Evolutionary conservation across 2,329 filamentous ascomycete genomes (phyloP).

Genomic region (Cladosporium sp.): DNA sequence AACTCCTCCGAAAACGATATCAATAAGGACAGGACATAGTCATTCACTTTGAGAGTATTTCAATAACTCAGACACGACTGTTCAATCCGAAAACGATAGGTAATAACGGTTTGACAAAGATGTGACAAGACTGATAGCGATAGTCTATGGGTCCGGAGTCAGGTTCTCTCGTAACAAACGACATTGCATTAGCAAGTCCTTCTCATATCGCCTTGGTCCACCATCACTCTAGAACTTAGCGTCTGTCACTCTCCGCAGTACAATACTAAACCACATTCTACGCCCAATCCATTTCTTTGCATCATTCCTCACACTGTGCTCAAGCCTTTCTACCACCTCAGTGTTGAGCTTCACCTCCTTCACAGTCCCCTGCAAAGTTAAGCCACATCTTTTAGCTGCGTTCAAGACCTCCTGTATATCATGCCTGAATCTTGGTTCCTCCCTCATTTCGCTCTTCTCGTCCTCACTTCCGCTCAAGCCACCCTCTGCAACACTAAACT

Average conservation of each 20-base stretch:
- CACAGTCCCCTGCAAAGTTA: neutral
- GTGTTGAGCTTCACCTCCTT: neutral
- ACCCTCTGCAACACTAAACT: neutral
- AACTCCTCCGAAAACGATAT: neutral
- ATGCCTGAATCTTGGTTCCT: neutral
- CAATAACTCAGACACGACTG: neutral
- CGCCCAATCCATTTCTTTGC: neutral
- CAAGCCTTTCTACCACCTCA: neutral
- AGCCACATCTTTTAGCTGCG: neutral
- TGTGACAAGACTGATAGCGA: neutral
- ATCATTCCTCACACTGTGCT: neutral
- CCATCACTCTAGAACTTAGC: neutral
- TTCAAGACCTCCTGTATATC: neutral
- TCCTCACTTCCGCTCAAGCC: neutral
- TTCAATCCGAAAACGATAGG: neutral
- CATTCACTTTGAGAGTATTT: neutral
- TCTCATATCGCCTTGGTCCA: neutral
- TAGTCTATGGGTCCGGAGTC: neutral
- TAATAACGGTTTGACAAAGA: neutral
- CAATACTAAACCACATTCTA: neutral
- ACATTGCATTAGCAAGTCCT: neutral
- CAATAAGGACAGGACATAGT: neutral
- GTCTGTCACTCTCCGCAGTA: neutral
- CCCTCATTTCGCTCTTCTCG: neutral
- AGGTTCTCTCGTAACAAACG: neutral